Base-by-base conservation (phyloP, 169 alveolate genomes). In the Neospora caninum region DNA sequence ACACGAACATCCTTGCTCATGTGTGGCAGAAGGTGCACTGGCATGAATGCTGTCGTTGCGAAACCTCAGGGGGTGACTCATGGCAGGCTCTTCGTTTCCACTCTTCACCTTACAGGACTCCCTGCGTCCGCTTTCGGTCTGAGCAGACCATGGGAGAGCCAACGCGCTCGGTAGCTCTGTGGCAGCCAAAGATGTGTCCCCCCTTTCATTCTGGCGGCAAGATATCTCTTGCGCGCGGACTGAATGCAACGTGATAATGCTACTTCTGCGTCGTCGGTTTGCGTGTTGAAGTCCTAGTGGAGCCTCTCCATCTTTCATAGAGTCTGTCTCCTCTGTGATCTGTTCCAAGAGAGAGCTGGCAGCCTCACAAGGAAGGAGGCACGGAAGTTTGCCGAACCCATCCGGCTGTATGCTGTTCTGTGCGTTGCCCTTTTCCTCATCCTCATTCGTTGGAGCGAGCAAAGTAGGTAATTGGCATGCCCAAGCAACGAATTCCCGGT, bases 241-340 rank as follows among this genome's bases (percentile, higher is more conserved):
- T 25, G 78, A 34, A 78, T 78, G 87, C 43, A 78, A 45, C 6
- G 87, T 78, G 41, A 78, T 78, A 38, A 78, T 78, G 43, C 87
- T 78, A 34, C 27, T 78, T 78, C 78, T 64, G 29, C 78, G 34
- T 25, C 78, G 34, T 29, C 78, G 34, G 9, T 49, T 49, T 6
- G 31, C 31, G 29, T 20, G 34, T 29, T 64, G 78, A 25, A 64
- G 34, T 64, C 78, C 78, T 64, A 6, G 78, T 29, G 10, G 36
- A 6, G 9, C 78, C 13, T 64, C 36, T 64, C 78, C 36, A 64
- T 20, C 36, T 64, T 20, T n/a, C 25, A 20, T 16, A 29, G 78
- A 64, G 9, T 27, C 34, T 64, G 34, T 64, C 78, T 64, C 78
- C 78, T 64, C 78, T 64, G 78, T 20, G 10, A 0, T n/a, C 58